A percentile compares a stretch with the other conserved stretches of the same genome.
phyloP scores from a whole-genome alignment of 2,329 filamentous ascomycete species.

The Cryphonectria nitschkei region DNA sequence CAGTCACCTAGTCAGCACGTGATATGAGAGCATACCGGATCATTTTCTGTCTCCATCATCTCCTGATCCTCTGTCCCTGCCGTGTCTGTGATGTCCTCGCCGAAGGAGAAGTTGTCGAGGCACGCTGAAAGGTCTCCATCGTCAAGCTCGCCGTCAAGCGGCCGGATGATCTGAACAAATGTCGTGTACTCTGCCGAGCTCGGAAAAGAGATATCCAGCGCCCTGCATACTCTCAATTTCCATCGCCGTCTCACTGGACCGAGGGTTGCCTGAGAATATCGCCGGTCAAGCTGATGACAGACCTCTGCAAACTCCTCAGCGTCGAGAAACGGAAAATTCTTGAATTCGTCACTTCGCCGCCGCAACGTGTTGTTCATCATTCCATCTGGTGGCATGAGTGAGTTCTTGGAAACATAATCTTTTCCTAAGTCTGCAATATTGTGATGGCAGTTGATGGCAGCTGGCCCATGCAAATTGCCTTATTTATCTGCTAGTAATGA shows the following conservation, averaged over 20 bases:
- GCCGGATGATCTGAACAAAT: constrained; percentile 60
- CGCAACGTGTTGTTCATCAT: constrained; percentile 10
- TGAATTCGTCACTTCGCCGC: constrained; percentile 43
- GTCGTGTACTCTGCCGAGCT: constrained; percentile 51
- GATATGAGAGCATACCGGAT: constrained; percentile 48
- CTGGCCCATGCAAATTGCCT: not conserved
- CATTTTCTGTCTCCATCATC: constrained; percentile 57
- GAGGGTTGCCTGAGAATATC: constrained; percentile 61
- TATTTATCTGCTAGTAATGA: not conserved
- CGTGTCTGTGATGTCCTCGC: constrained; percentile 24
- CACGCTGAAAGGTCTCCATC: constrained; percentile 51
- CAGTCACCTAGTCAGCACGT: not conserved
- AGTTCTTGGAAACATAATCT: not conserved
- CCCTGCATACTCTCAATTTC: constrained; percentile 57
- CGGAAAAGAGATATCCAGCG: constrained; percentile 51
- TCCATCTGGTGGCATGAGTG: not conserved
- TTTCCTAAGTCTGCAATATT: not conserved
- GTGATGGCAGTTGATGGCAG: not conserved
- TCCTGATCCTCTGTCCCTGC: constrained; percentile 43
- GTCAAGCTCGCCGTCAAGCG: constrained; percentile 50
- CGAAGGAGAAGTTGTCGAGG: constrained; percentile 52
- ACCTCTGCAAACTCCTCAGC: constrained; percentile 66
- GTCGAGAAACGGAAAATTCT: constrained; percentile 64
- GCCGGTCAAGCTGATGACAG: constrained; percentile 65
- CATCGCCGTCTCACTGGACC: constrained; percentile 58